Evolutionary conservation across 2,329 filamentous ascomycete species (phyloP).

Genomic region (Aureobasidium musti): DNA sequence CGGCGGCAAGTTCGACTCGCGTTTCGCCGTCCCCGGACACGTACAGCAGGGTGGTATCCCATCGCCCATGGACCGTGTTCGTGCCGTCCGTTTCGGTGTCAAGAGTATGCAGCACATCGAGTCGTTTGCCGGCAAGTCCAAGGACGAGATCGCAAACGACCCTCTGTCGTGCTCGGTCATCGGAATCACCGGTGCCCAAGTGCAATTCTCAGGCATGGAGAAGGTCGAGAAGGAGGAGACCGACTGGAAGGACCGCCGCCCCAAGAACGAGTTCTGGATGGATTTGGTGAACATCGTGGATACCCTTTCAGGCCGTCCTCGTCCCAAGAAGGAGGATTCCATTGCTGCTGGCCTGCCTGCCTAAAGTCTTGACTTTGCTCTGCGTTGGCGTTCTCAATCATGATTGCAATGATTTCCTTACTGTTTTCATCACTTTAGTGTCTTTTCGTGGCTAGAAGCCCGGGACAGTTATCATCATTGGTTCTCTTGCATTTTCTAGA

Average conservation of each 20-base stretch:
- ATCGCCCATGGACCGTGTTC: constrained; percentile 92
- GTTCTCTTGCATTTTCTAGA: background rate
- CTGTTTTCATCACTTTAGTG: background rate
- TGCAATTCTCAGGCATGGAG: constrained; percentile 83
- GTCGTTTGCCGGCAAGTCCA: constrained; percentile 65
- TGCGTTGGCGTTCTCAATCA: constrained; percentile 2
- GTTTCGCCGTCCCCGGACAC: constrained; percentile 88
- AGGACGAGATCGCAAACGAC: constrained; percentile 70
- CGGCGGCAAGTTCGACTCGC: constrained; percentile 85
- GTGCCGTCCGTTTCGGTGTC: constrained; percentile 87
- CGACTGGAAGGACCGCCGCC: constrained; percentile 88
- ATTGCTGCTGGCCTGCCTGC: constrained; percentile 26
- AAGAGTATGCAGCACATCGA: constrained; percentile 94
- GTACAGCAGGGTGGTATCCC: constrained; percentile 93
- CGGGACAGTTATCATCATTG: background rate
- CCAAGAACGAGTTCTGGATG: constrained; percentile 83
- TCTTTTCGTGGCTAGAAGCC: background rate
- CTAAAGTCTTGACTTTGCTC: background rate
- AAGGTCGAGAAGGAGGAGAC: constrained; percentile 81
- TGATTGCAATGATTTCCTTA: constrained; percentile 26
- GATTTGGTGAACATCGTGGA: constrained; percentile 79
- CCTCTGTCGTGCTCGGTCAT: constrained; percentile 77
- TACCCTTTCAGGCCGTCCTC: constrained; percentile 70
- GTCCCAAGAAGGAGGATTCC: constrained; percentile 29
- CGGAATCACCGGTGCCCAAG: constrained; percentile 84